A percentile compares a stretch with the other conserved stretches of the same genome.
Conservation (phyloP, 768 basidiomycete genomes). For the Serendipita vermifera region DNA sequence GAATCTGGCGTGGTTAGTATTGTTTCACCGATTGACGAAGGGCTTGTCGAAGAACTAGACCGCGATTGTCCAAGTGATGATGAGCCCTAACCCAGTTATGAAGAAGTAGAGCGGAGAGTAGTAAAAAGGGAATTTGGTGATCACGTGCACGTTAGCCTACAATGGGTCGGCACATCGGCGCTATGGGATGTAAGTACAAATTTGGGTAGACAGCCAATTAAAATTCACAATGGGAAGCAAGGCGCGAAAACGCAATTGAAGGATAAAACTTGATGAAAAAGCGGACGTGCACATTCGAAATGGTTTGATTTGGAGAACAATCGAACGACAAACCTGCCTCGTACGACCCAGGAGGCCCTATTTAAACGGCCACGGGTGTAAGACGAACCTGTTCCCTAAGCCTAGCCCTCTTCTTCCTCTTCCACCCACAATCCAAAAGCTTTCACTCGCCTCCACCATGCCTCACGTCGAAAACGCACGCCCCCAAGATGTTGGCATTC, state of each 20-base stretch:
- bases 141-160: not conserved
- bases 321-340: not conserved
- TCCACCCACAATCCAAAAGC: no score
- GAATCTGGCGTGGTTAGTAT: not conserved
- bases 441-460: not conserved
- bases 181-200: not conserved
- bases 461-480: slow-evolving; percentile 26
- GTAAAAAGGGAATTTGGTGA: not conserved
- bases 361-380: not conserved
- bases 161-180: not conserved
- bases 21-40: not conserved
- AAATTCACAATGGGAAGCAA: not conserved
- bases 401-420: no score
- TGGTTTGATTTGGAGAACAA: not conserved
- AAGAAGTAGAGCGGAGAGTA: no score
- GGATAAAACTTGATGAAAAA: no score
- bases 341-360: not conserved
- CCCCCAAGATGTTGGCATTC: slow-evolving; percentile 88
- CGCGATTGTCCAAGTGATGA: no score
- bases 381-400: no score
- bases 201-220: not conserved
- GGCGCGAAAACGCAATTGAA: not conserved
- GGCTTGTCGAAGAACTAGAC: not conserved
- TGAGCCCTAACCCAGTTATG: no score
- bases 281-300: not conserved